phyloP scores from a whole-genome alignment of 768 basidiomycete genomes.

The Pulveroboletus sp. region DNA sequence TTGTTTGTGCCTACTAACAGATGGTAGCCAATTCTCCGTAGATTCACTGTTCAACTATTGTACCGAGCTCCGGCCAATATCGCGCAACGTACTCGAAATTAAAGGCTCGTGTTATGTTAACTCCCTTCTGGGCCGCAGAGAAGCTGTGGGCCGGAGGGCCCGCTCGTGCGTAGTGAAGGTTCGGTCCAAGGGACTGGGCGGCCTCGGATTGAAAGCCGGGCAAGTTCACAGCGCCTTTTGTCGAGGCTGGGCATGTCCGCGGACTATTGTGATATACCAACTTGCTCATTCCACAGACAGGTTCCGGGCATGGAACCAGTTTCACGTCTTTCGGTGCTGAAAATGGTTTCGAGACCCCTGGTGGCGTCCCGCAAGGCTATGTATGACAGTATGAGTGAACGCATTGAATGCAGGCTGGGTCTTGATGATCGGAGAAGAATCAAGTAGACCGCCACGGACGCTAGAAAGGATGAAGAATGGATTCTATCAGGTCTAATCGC shows the following conservation, averaged over 20 bases:
- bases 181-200: conserved; percentile 10
- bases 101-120: not conserved
- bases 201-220: conserved; percentile 10
- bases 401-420: too few relatives aligned
- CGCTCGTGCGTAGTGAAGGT: conserved; percentile 23
- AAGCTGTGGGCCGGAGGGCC: conserved; percentile 7
- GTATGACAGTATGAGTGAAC: conserved; percentile 12
- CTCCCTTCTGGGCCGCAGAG: conserved; percentile 8
- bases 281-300: conserved; percentile 8
- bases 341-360: conserved; percentile 3
- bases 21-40: not conserved
- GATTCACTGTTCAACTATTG: not conserved
- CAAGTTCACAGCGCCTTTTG: conserved; percentile 14
- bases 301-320: conserved; percentile 4
- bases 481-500: conserved; percentile 25
- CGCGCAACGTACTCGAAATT: not conserved
- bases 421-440: conserved; percentile 22
- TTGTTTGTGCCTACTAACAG: not conserved
- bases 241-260: conserved; percentile 22
- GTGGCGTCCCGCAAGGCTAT: conserved; percentile 2
- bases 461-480: conserved; percentile 7
- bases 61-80: conserved; percentile 5
- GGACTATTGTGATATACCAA: conserved; percentile 13
- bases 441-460: conserved; percentile 3
- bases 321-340: not conserved